Evolutionary conservation across 2,329 filamentous ascomycete genomes (phyloP).

Genomic region (Aspergillus brasiliensis): DNA sequence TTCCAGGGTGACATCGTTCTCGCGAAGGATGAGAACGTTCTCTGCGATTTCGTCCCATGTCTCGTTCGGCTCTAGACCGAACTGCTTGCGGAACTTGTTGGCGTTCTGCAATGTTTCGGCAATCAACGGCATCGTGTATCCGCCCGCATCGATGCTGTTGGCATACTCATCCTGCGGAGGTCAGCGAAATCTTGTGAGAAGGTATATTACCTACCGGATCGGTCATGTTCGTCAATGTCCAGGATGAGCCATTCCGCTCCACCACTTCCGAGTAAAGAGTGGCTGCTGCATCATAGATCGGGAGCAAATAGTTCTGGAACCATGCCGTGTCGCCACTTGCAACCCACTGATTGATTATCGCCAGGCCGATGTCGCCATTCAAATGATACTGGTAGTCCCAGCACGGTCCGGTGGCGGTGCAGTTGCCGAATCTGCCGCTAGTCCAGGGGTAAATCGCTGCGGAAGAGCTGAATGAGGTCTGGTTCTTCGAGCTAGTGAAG

Average conservation of each 20-base stretch:
- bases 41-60: slow-evolving; percentile 61
- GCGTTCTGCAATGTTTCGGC: slow-evolving; percentile 57
- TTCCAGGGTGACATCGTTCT: slow-evolving; percentile 65
- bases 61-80: slow-evolving; percentile 57
- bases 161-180: slow-evolving; percentile 63
- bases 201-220: slow-evolving; percentile 58
- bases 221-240: slow-evolving; percentile 65
- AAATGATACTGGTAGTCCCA: slow-evolving; percentile 74
- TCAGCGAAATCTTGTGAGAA: not conserved
- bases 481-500: slow-evolving; percentile 61
- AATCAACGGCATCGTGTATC: slow-evolving; percentile 67
- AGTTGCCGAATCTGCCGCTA: slow-evolving; percentile 67
- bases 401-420: slow-evolving; percentile 64
- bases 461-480: slow-evolving; percentile 58
- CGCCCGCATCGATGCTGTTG: slow-evolving; percentile 67
- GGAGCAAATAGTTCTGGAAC: slow-evolving; percentile 60
- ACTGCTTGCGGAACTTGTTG: slow-evolving; percentile 59
- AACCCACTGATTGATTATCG: slow-evolving; percentile 63
- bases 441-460: slow-evolving; percentile 71
- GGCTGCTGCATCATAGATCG: slow-evolving; percentile 66
- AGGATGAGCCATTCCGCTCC: slow-evolving; percentile 59
- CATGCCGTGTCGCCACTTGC: slow-evolving; percentile 60
- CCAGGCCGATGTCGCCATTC: slow-evolving; percentile 68
- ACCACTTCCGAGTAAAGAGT: slow-evolving; percentile 64
- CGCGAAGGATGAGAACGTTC: slow-evolving; percentile 59